phyloP scores from a whole-genome alignment of 352 stramenopile genomes.

The Pythium dissimile region DNA sequence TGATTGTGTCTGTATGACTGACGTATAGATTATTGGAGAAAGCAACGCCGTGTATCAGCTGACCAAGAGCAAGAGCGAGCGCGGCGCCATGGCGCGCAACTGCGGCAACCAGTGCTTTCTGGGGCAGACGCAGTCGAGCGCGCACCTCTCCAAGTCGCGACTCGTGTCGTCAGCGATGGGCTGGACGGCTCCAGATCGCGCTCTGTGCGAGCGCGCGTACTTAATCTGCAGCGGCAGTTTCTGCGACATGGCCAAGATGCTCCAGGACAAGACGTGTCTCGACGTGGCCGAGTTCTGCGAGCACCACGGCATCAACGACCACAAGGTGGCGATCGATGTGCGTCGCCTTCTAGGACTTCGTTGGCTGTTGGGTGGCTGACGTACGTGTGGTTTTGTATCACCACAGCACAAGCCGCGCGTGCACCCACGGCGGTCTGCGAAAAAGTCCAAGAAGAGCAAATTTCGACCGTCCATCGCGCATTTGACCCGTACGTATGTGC shows the following conservation, averaged over 20 bases:
- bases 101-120: slow-evolving; percentile 79
- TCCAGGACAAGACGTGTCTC: slow-evolving; percentile 63
- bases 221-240: slow-evolving; percentile 72
- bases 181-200: slow-evolving; percentile 40
- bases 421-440: slow-evolving; percentile 30
- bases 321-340: slow-evolving; percentile 47
- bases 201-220: slow-evolving; percentile 59
- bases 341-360: not conserved
- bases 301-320: slow-evolving; percentile 62
- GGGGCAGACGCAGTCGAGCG: slow-evolving; percentile 36
- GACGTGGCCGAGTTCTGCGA: slow-evolving; percentile 76
- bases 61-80: slow-evolving; percentile 29
- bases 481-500: slow-evolving; percentile 52
- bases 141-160: slow-evolving; percentile 45
- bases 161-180: slow-evolving; percentile 44
- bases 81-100: slow-evolving; percentile 58
- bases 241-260: slow-evolving; percentile 67
- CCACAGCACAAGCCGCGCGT: slow-evolving; percentile 26
- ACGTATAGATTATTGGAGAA: slow-evolving; percentile 41
- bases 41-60: slow-evolving; percentile 58
- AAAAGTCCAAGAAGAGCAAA: slow-evolving; percentile 46
- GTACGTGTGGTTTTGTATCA: not conserved
- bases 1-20: not conserved
- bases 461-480: slow-evolving; percentile 60
- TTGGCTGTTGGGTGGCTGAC: too few relatives aligned